Evolutionary conservation across 208 protist species (phyloP).

Genomic region (Leishmania turanica): DNA sequence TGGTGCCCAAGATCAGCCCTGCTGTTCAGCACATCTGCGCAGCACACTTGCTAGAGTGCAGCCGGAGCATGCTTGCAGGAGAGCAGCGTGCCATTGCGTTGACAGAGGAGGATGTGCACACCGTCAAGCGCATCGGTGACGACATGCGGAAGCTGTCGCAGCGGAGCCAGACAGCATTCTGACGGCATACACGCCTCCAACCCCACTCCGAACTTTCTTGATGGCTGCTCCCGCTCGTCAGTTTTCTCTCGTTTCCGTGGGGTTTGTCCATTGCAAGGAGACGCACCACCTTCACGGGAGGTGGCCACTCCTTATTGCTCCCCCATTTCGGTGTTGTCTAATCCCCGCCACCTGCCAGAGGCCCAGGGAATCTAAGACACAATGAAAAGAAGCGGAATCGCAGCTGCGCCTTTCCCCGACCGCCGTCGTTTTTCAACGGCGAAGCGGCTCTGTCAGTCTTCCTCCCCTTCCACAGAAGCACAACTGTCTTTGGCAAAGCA

Average conservation of each 20-base stretch:
- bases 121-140: conserved; percentile 37
- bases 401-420: not conserved
- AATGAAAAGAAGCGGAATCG: not conserved
- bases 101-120: conserved; percentile 37
- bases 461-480: not conserved
- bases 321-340: not conserved
- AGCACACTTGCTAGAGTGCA: conserved; percentile 70
- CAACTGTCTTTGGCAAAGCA: not conserved
- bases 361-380: not conserved
- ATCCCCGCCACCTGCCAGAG: not conserved
- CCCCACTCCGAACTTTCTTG: not conserved
- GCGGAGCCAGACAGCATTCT: not conserved
- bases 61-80: conserved; percentile 51
- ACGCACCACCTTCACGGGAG: not conserved
- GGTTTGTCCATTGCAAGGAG: not conserved
- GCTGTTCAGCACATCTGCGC: conserved; percentile 49
- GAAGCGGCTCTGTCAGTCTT: not conserved
- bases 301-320: not conserved
- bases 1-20: conserved; percentile 40
- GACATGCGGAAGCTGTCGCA: conserved; percentile 29
- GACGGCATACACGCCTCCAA: not conserved
- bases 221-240: not conserved
- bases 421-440: not conserved
- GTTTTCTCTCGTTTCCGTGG: not conserved
- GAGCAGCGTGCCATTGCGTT: conserved; percentile 41